Percentiles rank a stretch among this genome's conserved stretches.
These are phyloP conservation scores for Symbiotaphrina buchneri DNA, from an alignment of 495 filamentous ascomycete genomes.

Conservation along the genomic window DNA sequence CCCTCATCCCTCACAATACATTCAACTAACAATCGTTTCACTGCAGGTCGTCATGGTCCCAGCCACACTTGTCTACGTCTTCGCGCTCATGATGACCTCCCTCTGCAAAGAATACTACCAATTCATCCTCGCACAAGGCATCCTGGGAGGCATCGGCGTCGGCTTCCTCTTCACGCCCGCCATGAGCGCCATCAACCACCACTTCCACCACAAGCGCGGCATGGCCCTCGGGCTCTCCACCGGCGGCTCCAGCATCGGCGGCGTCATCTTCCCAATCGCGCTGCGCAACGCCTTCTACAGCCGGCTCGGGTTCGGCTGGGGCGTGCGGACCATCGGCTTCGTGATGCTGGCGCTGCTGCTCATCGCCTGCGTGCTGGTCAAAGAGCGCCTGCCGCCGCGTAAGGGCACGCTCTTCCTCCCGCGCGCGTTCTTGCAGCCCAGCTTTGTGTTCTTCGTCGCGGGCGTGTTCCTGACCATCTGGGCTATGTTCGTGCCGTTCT, in stretches of 20 bases:
- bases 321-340: constrained; percentile 7
- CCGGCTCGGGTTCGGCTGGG: constrained; percentile 6
- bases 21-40: constrained; percentile 6
- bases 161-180: constrained; percentile 25
- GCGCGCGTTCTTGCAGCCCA: not conserved
- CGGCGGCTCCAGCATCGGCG: constrained; percentile 32
- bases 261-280: constrained; percentile 25
- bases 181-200: constrained; percentile 26
- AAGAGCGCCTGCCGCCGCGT: not conserved
- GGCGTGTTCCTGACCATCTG: constrained; percentile 8
- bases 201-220: constrained; percentile 28
- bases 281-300: constrained; percentile 8
- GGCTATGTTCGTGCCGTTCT: constrained; percentile 11
- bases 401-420: not conserved
- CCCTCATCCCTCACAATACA: constrained; percentile 1
- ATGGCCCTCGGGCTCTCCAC: constrained; percentile 30
- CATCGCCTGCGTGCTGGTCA: not conserved
- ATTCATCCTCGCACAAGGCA: constrained; percentile 35
- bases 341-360: not conserved
- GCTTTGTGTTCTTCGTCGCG: constrained; percentile 9
- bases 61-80: constrained; percentile 14
- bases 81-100: constrained; percentile 31
- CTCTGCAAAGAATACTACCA: constrained; percentile 35
- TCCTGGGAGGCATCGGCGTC: constrained; percentile 27
- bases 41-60: constrained; percentile 11